A percentile compares a stretch with the other conserved stretches of the same genome.
Conservation (phyloP, 495 filamentous ascomycete species). For the Hyaloscypha hepaticicola region DNA sequence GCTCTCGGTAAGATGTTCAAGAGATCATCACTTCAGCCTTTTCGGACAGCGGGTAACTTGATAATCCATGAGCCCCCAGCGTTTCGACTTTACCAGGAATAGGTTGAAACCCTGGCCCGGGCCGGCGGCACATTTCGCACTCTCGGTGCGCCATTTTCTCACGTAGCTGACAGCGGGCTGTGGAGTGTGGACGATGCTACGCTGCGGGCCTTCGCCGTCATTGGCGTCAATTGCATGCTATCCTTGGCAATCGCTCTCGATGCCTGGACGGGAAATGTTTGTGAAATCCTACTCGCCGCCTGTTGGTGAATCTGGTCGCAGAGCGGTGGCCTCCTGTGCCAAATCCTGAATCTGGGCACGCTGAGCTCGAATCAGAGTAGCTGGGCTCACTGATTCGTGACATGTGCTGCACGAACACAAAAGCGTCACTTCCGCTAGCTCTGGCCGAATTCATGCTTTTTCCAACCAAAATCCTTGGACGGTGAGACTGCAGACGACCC, state of each 20-base stretch:
- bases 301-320: conserved; percentile 1
- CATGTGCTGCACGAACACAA: conserved; percentile 21
- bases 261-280: neutral
- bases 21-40: conserved; percentile 7
- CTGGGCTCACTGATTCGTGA: conserved; percentile 24
- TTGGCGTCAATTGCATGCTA: neutral
- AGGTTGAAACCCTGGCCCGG: neutral
- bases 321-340: conserved; percentile 5
- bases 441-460: neutral
- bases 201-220: neutral
- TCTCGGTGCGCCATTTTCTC: conserved; percentile 19
- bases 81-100: neutral
- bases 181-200: neutral
- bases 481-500: conserved; percentile 15
- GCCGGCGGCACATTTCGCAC: conserved; percentile 3
- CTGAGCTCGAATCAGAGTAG: conserved; percentile 7
- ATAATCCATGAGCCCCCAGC: neutral
- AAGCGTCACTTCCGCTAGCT: conserved; percentile 20
- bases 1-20: conserved; percentile 2
- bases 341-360: conserved; percentile 7
- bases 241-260: neutral
- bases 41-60: neutral
- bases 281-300: conserved; percentile 15
- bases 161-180: conserved; percentile 6
- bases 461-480: conserved; percentile 25